phyloP scores from a whole-genome alignment of 2,329 filamentous ascomycete species.

The Exophiala sideris region DNA sequence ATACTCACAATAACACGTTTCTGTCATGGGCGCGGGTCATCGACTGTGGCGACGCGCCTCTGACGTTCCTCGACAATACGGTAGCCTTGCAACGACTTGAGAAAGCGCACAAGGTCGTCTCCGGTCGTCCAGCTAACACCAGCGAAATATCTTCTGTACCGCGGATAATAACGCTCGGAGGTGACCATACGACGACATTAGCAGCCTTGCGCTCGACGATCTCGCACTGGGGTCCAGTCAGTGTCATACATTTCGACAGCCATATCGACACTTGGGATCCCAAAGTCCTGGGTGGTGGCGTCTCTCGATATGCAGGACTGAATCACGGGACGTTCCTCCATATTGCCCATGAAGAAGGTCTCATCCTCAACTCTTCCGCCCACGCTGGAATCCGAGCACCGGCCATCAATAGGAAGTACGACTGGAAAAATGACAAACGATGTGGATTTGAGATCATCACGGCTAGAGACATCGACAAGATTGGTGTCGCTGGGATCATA shows the following conservation, averaged over 20 bases:
- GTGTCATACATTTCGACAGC: slow-evolving; percentile 58
- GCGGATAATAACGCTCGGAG: slow-evolving; percentile 53
- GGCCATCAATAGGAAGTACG: slow-evolving; percentile 47
- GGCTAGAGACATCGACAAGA: slow-evolving; percentile 51
- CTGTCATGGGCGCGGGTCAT: slow-evolving; percentile 51
- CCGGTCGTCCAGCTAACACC: slow-evolving; percentile 44
- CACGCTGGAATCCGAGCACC: slow-evolving; percentile 57
- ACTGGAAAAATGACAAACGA: slow-evolving; percentile 51
- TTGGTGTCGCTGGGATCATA: slow-evolving; percentile 49
- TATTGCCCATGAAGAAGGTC: slow-evolving; percentile 56
- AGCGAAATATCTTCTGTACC: slow-evolving; percentile 41
- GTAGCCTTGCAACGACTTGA: slow-evolving; percentile 53
- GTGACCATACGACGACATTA: slow-evolving; percentile 56
- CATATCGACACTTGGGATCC: slow-evolving; percentile 57
- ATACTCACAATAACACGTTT: slow-evolving; percentile 49
- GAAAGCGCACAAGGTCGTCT: slow-evolving; percentile 49
- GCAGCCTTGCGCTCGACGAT: slow-evolving; percentile 51
- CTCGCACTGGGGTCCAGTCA: slow-evolving; percentile 50
- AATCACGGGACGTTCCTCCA: slow-evolving; percentile 58
- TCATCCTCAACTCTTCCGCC: slow-evolving; percentile 54
- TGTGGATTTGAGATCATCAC: slow-evolving; percentile 55
- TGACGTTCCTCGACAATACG: slow-evolving; percentile 54
- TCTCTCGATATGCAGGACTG: slow-evolving; percentile 53
- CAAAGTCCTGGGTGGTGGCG: slow-evolving; percentile 50
- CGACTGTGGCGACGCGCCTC: slow-evolving; percentile 54